phyloP scores from a whole-genome alignment of 768 basidiomycete species.

The Kwoniella sp. region DNA sequence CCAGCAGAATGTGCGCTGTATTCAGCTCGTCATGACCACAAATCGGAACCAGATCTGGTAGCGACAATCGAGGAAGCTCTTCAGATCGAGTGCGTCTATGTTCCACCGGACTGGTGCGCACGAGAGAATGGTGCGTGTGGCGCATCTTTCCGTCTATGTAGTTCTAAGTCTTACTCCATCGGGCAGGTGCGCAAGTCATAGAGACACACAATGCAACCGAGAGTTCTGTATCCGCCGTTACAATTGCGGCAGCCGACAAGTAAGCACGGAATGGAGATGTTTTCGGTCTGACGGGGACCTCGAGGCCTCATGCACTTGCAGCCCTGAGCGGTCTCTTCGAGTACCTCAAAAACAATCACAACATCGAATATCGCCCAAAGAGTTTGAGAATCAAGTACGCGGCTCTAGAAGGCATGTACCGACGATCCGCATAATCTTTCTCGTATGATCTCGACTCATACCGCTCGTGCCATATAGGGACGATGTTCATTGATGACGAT shows the following conservation, averaged over 20 bases:
- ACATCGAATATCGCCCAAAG: slow-evolving; percentile 65
- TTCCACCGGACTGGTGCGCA: slow-evolving; percentile 3
- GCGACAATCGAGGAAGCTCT: slow-evolving; percentile 2
- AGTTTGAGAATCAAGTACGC: slow-evolving; percentile 55
- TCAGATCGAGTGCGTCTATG: not conserved
- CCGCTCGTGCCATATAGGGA: slow-evolving; percentile 55
- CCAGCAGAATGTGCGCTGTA: too few species aligned
- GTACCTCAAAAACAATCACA: slow-evolving; percentile 61
- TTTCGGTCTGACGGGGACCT: too few species aligned
- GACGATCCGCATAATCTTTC: too few species aligned
- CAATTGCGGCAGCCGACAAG: slow-evolving; percentile 76
- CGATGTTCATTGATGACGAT: slow-evolving; percentile 90
- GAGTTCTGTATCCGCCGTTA: too few species aligned
- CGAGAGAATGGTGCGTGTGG: slow-evolving; percentile 4
- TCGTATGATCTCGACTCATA: too few species aligned
- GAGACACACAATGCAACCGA: too few species aligned
- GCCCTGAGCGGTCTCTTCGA: slow-evolving; percentile 84
- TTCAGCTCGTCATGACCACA: too few species aligned
- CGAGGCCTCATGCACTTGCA: slow-evolving; percentile 84
- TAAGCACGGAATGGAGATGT: too few species aligned
- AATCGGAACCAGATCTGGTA: not conserved
- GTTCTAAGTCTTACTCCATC: too few species aligned
- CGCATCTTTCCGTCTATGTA: too few species aligned
- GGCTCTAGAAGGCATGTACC: slow-evolving; percentile 60
- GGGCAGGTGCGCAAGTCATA: too few species aligned